Base-by-base conservation (phyloP, 345 rosid genomes). In the Syzygium aromaticum region DNA sequence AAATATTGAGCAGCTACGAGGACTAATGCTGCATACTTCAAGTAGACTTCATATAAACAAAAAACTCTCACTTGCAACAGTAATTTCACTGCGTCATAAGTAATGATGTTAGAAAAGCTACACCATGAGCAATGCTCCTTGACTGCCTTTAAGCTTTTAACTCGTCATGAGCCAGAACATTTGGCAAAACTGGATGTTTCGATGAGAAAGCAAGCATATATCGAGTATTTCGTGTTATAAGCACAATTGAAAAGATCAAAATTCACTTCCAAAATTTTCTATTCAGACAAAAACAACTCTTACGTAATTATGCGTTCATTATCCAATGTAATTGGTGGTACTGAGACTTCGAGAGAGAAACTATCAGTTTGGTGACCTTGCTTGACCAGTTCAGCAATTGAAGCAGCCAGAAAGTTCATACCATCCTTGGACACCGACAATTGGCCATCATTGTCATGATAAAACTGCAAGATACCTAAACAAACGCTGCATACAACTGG, bases 381-480 rank as follows among this genome's bases (percentile, higher is more conserved):
- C 93, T 93, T 94, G 85, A 94, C 93, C 86, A 90, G 84, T 33
- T 95, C 94, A 67, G 92, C 92, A 88, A 96, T 90, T 87, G 86
- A 57, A 49, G 67, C 85, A 77, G 93, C 93, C 87, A 96, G 91
- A 89, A 90, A 92, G 57, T 87, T 84, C 53, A 91, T 87, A 90
- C 27, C 86, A 84, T 89, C 88, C 90, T 90, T 89, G 85, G 86
- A 90, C 89, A 91, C 92, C 86, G 90, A 28, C 80, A 86, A 84
- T 77, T 88, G 86, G 52, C 90, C 88, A 53, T 92, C 95, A 89
- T 91, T 93, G 56, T 88, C 53, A 51, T 89, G 93, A 85, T 85
- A 88, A 88, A 94, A 94, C 89, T 97, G 98, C 94, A 97, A 86
- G 78, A 97, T 88, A 86, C 99, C 99, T 85, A 96, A 93, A 90